Evolutionary conservation across 129 eudicot species (phyloP), one percentile per base, ranked within the genome.

Genomic region (Mikania micrantha): DNA sequence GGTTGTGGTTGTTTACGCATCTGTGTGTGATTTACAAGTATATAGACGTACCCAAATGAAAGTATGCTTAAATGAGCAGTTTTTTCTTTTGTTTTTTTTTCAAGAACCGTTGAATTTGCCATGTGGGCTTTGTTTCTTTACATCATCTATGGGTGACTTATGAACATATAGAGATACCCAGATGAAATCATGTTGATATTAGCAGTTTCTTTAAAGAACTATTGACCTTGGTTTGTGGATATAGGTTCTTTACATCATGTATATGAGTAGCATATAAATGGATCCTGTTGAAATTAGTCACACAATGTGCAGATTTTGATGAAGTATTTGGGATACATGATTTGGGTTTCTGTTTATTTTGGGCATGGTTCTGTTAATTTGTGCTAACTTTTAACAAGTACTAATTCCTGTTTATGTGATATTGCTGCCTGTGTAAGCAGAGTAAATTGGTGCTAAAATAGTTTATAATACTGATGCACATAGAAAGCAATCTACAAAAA

Each of bases 131-230:
- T 64, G 63, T 24, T 48, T 45, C 50, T 50, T 32, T n/a, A 6
- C 32, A 21, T 32, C 22, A 66, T 60, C 7, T 42, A 9, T 60
- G 27, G 10, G 62, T 42, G 15, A 32, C 7, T 72, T 62, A 35
- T 64, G 9, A n/a, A n/a, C n/a, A n/a, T 42, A 19, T 79, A 49
- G 59, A 44, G 73, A 67, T 72, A 58, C 71, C 75, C 75, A 60
- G 66, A 64, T 75, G 66, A 35, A 52, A 60, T 15, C 41, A 41
- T 32, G 47, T 17, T 17, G 48, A 45, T 36, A 39, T 27, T 16
- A 40, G 31, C 57, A 13, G 49, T 48, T 58, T 42, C 60, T 54
- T 32, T 9, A 17, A 24, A 32, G 28, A 48, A 38, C 32, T 56
- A 0, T 71, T 35, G 66, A 52, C 11, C n/a, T 65, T 41, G 11